Percentiles rank a stretch among this genome's conserved stretches.
These are phyloP conservation scores for Pistacia atlantica DNA, from an alignment of 345 rosid species.

Conservation along the genomic window DNA sequence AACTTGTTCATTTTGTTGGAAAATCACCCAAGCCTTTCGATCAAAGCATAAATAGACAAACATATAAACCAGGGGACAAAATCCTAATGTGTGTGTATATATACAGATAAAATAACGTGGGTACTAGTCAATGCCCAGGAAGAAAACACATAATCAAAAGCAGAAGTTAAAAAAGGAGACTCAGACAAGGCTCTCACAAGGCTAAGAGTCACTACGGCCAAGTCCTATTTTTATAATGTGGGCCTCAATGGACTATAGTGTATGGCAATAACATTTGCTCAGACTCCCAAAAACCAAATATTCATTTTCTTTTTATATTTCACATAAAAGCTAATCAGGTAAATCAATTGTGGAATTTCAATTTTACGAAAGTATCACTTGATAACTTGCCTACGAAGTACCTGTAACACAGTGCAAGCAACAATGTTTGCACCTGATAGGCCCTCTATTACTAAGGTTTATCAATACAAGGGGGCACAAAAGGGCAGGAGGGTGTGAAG, in stretches of 20 bases:
- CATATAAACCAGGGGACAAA: too few relatives aligned
- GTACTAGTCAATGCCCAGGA: neutral
- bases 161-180: neutral
- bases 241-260: neutral
- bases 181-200: constrained; percentile 1
- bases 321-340: neutral
- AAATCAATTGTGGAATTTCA: neutral
- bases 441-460: too few relatives aligned
- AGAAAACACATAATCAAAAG: neutral
- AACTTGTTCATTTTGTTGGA: neutral
- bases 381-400: neutral
- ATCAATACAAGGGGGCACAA: too few relatives aligned
- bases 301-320: neutral
- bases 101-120: too few relatives aligned
- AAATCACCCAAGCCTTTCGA: neutral
- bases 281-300: neutral
- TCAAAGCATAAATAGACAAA: too few relatives aligned
- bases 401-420: neutral
- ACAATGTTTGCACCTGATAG: neutral
- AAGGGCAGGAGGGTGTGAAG: too few relatives aligned
- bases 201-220: neutral
- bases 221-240: too few relatives aligned
- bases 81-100: too few relatives aligned
- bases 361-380: neutral
- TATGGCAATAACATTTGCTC: neutral